A percentile compares a stretch with the other conserved stretches of the same genome.
phyloP scores from a whole-genome alignment of 2,329 filamentous ascomycete species.

The Monilinia laxa region DNA sequence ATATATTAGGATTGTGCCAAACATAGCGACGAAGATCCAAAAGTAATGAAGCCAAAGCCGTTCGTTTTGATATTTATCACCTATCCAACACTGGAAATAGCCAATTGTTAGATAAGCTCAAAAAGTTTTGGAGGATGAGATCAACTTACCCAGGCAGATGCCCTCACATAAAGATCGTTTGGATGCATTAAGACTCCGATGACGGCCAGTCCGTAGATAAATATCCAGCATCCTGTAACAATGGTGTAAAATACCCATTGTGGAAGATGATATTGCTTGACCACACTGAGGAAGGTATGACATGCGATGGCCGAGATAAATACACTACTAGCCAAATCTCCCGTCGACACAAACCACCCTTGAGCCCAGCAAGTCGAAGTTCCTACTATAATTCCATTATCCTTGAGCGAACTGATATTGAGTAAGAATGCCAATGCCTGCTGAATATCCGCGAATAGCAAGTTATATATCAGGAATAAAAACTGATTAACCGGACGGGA shows the following conservation, averaged over 20 bases:
- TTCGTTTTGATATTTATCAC: constrained; percentile 51
- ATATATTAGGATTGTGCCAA: constrained; percentile 51
- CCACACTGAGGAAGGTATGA: constrained; percentile 64
- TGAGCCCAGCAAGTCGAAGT: constrained; percentile 59
- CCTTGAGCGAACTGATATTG: constrained; percentile 57
- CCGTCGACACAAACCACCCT: constrained; percentile 67
- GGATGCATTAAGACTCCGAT: constrained; percentile 45
- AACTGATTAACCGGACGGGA: constrained; percentile 59
- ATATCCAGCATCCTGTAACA: constrained; percentile 55
- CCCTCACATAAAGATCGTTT: constrained; percentile 59
- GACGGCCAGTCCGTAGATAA: constrained; percentile 57
- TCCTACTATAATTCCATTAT: constrained; percentile 54
- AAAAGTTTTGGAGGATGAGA: neutral
- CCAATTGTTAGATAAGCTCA: constrained; percentile 1
- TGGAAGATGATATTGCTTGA: constrained; percentile 53
- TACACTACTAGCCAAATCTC: constrained; percentile 64
- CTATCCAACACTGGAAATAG: constrained; percentile 60
- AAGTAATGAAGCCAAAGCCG: constrained; percentile 63
- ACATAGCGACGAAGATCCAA: constrained; percentile 59
- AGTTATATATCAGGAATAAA: constrained; percentile 66
- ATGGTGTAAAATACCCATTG: constrained; percentile 50
- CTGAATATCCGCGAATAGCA: constrained; percentile 66
- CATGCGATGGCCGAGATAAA: constrained; percentile 66
- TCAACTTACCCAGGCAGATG: constrained; percentile 58
- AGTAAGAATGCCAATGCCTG: constrained; percentile 64